A percentile compares a stretch with the other conserved stretches of the same genome.
phyloP scores from a whole-genome alignment of 257 asterid species.

The Verbascum thapsus region DNA sequence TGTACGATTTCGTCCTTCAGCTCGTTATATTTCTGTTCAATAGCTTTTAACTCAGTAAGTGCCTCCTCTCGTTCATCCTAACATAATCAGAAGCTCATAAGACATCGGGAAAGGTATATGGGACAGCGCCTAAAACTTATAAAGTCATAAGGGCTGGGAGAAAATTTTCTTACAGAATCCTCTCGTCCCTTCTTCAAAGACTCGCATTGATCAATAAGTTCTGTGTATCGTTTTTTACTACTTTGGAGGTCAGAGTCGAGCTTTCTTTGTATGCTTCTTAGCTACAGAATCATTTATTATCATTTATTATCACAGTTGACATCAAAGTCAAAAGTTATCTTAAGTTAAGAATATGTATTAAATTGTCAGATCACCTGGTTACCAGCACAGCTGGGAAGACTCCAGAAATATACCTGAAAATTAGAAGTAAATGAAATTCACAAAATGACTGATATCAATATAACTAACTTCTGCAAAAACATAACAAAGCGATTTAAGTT shows the following conservation, averaged over 20 bases:
- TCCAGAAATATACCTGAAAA: slow-evolving; percentile 94
- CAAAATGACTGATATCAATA: slow-evolving; percentile 19
- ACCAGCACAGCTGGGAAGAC: slow-evolving; percentile 99
- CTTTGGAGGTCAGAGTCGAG: slow-evolving; percentile 74
- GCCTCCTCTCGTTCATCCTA: slow-evolving; percentile 92
- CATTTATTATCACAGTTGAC: slow-evolving; percentile 18
- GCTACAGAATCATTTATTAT: slow-evolving; percentile 60
- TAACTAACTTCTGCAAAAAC: slow-evolving; percentile 18
- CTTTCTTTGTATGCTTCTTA: slow-evolving; percentile 69
- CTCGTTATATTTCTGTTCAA: slow-evolving; percentile 66
- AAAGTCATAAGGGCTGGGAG: neutral
- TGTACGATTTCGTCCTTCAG: slow-evolving; percentile 78
- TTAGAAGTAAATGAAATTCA: slow-evolving; percentile 14
- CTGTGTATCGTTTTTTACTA: slow-evolving; percentile 59
- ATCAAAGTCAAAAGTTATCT: slow-evolving; percentile 5
- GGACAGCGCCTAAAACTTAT: slow-evolving; percentile 7
- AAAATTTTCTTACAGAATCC: slow-evolving; percentile 61
- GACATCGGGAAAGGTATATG: slow-evolving; percentile 27
- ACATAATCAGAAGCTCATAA: slow-evolving; percentile 25
- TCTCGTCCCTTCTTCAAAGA: slow-evolving; percentile 90
- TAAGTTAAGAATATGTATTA: slow-evolving; percentile 17
- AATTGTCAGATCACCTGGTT: slow-evolving; percentile 66
- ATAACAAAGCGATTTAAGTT: neutral
- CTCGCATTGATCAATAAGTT: slow-evolving; percentile 69
- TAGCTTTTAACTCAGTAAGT: slow-evolving; percentile 69